Evolutionary conservation across 2,329 filamentous ascomycete genomes (phyloP), one percentile per base, ranked within the genome.

Genomic region (Bipolaris victoriae): DNA sequence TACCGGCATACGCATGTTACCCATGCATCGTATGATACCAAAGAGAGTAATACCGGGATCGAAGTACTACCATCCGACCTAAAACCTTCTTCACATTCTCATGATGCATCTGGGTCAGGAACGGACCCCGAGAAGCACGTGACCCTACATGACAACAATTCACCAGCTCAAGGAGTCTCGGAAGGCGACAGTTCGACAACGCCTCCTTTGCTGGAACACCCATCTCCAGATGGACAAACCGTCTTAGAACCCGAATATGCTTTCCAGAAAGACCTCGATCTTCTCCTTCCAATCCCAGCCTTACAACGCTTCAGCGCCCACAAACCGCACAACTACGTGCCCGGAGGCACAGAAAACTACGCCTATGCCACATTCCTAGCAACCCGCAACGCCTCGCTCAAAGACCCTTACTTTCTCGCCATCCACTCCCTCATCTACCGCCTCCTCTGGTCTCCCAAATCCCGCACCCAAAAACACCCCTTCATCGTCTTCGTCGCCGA

Each of bases 401-500:
- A 71, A 53, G 73, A 76, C 36, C 71, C 73, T 1, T 76, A 76
- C 58, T 76, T 68, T 54, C 60, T 76, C 35, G 70, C 73, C 15
- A 71, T 74, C 5, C 70, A 74, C 11, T 69, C 70, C 2, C 57
- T 75, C 15, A 66, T 75, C 31, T 70, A 74, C 55, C 68, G 73
- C 5, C 35, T 74, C 1, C 64, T 76, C 6, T 76, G 73, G 72
- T 68, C 71, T 3, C 63, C 63, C 0, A 61, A 61, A 16, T 70
- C 73, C 3, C 65, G 66, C 36, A 68, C 65, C 9, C 52, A 58
- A 39, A 63, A 63, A 15, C 58, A 72, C 48, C 69, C 73, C 3
- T 66, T 76, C 37, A 59, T 73, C 7, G 71, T 75, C 44, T 76
- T 71, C 51, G 73, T 76, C n/a, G 71, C 58, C n/a, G 63, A 71